Percentiles rank a stretch among this genome's conserved stretches.
These are phyloP conservation scores for Gyrodon lividus DNA, from an alignment of 768 basidiomycete species.

Conservation along the genomic window DNA sequence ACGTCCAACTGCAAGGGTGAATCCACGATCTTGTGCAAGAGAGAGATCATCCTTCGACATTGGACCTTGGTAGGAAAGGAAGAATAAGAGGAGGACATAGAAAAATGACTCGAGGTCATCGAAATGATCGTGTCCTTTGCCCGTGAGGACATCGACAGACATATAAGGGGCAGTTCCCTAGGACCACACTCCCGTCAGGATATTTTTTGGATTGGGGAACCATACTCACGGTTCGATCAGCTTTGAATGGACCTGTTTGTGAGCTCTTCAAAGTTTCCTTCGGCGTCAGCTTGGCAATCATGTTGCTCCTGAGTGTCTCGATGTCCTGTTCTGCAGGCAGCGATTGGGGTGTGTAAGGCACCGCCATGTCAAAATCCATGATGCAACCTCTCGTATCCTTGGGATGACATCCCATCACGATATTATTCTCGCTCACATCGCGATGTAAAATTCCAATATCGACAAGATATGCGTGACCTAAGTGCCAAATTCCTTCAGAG, in stretches of 20 bases:
- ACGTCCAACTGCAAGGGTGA: too few relatives aligned
- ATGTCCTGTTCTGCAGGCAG: fast-evolving
- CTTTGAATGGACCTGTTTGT: neutral
- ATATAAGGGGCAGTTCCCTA: neutral
- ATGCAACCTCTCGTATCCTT: too few relatives aligned
- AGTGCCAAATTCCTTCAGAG: neutral
- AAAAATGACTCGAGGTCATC: neutral
- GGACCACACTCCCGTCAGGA: too few relatives aligned
- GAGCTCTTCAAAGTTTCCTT: neutral
- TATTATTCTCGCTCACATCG: neutral
- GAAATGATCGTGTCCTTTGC: neutral
- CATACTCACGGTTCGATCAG: neutral
- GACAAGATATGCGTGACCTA: constrained; percentile 1
- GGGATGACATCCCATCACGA: too few relatives aligned
- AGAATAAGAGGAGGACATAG: constrained; percentile 1
- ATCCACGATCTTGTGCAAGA: too few relatives aligned
- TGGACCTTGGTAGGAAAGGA: neutral
- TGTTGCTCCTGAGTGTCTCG: neutral
- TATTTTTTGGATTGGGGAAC: too few relatives aligned
- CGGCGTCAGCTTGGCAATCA: too few relatives aligned
- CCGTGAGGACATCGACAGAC: neutral
- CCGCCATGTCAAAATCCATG: neutral
- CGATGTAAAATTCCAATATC: neutral
- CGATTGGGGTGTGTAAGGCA: neutral
- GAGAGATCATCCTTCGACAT: neutral